Percentiles rank a stretch among this genome's conserved stretches.
Evolutionary conservation across 2,329 filamentous ascomycete genomes (phyloP).

Genomic region (Zalaria sp.): DNA sequence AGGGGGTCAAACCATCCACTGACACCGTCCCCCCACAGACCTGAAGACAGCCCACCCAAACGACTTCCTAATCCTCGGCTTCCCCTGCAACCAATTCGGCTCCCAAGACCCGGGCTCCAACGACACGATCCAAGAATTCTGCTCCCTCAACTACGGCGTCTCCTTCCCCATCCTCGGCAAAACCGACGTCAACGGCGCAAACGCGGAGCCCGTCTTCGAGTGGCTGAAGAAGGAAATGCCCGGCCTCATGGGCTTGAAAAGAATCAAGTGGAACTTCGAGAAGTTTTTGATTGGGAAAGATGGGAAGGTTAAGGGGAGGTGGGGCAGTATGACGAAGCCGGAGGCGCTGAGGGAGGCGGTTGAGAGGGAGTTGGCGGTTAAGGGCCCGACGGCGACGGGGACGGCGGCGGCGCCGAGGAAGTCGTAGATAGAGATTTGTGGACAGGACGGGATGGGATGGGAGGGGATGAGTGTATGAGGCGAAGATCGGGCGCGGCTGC

Average conservation of each 20-base stretch:
- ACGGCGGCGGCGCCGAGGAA: background rate
- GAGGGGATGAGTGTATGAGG: too few relatives aligned
- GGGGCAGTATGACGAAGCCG: slow-evolving; percentile 80
- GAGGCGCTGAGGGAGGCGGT: slow-evolving; percentile 65
- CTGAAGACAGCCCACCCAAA: slow-evolving; percentile 59
- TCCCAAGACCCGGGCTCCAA: slow-evolving; percentile 70
- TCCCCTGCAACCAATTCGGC: slow-evolving; percentile 98
- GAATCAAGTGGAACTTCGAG: slow-evolving; percentile 99
- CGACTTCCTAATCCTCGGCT: slow-evolving; percentile 78
- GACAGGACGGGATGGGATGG: too few relatives aligned
- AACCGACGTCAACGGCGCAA: slow-evolving; percentile 80
- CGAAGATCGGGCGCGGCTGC: too few relatives aligned
- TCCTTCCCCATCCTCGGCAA: slow-evolving; percentile 85
- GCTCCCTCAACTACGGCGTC: slow-evolving; percentile 88
- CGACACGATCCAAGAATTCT: slow-evolving; percentile 53
- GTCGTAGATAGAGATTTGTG: background rate
- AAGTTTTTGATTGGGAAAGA: slow-evolving; percentile 87
- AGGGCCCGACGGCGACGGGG: slow-evolving; percentile 20
- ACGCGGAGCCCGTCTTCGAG: slow-evolving; percentile 64
- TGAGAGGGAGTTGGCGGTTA: slow-evolving; percentile 54
- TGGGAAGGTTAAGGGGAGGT: slow-evolving; percentile 71
- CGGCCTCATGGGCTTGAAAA: slow-evolving; percentile 74
- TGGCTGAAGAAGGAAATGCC: slow-evolving; percentile 61
- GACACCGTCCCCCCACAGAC: slow-evolving; percentile 13
- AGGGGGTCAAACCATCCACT: background rate